Evolutionary conservation across 176 grass and related monocot species (phyloP), one percentile per base, ranked within the genome.

Genomic region (Saccharum spontaneum): DNA sequence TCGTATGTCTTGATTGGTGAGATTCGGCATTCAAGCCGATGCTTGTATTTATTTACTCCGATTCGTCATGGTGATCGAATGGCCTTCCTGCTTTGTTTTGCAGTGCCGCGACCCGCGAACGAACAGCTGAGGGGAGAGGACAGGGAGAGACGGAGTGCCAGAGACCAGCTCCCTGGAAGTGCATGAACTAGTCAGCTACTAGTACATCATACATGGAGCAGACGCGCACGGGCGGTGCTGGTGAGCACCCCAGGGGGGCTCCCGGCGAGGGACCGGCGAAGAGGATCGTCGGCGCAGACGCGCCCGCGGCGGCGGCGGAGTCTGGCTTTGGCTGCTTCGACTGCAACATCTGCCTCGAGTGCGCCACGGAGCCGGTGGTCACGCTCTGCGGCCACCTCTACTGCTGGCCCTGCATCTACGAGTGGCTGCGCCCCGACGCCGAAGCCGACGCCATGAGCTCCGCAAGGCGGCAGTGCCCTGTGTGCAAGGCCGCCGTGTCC

Each of bases 381-480:
- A 99, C 97, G 31, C 88, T 91, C 57, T 99, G 97, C 67, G 97
- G 97, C 54, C 97, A 96, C 65, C 91, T 99, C 90, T 99, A 91
- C 88, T 99, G 97, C 72, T 99, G 97, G 93, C 86, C 93, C 50
- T 99, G 97, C 91, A 99, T 99, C 50, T 96, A 99, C 91, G 88
- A 96, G 83, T 99, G 97, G 93, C 92, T 99, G 64, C 71, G 88
- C 80, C 81, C 28, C n/a, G 59, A 82, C 68, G 30, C 15, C 8
- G 71, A 48, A 11, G 57, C 34, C 24, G 81, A 22, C 40, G 34
- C 64, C 71, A 65, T 34, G 44, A 64, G 48, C 79, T 50, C 61
- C 17, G 46, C 85, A 8, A 46, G 81, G 38, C 90, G 52, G 37
- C 88, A 78, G 44, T 96, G 91, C 84, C 97, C 97, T 4, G 93